Evolutionary conservation across 495 filamentous ascomycete genomes (phyloP).

Genomic region (Amphirosellinia nigrospora): DNA sequence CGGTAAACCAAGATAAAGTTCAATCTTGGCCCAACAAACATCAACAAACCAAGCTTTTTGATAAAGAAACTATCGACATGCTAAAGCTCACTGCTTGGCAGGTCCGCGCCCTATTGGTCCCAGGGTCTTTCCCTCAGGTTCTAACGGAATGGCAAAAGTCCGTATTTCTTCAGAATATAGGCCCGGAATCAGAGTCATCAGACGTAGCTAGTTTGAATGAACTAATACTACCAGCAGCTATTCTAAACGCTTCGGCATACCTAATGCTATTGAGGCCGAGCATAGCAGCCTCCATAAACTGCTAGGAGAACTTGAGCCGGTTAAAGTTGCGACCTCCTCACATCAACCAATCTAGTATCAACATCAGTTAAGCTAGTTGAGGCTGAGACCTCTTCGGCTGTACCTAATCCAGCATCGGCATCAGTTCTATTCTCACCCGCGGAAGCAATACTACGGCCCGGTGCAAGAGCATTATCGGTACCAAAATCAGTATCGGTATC

Average conservation of each 20-base stretch:
- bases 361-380: too few relatives aligned
- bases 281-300: neutral
- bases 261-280: neutral
- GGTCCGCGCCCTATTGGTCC: neutral
- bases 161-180: neutral
- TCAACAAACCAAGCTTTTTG: neutral
- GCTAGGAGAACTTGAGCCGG: neutral
- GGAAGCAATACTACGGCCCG: too few relatives aligned
- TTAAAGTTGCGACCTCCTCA: too few relatives aligned
- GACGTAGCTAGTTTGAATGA: too few relatives aligned
- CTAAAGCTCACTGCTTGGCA: neutral
- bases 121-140: neutral
- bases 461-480: too few relatives aligned
- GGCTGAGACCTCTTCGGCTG: too few relatives aligned
- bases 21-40: neutral
- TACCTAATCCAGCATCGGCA: too few relatives aligned
- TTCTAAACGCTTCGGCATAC: neutral
- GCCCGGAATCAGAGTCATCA: neutral
- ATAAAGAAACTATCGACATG: neutral
- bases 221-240: too few relatives aligned
- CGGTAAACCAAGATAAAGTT: neutral
- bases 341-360: too few relatives aligned
- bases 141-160: neutral
- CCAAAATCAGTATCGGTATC: too few relatives aligned
- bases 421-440: too few relatives aligned